Evolutionary conservation across 2,329 filamentous ascomycete genomes (phyloP).

Genomic region (Ophiostoma populinum): DNA sequence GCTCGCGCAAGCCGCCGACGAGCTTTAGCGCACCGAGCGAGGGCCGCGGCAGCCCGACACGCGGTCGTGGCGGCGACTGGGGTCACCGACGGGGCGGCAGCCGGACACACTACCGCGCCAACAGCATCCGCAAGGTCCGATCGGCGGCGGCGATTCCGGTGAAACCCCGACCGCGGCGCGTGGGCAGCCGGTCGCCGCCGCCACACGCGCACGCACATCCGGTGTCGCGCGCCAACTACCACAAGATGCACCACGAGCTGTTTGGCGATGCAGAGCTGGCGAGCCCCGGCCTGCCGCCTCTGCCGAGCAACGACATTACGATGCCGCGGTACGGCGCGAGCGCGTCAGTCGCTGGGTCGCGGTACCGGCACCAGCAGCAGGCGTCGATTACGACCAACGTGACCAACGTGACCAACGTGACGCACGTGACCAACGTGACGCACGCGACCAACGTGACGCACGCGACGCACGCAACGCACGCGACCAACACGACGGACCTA

Average conservation of each 20-base stretch:
- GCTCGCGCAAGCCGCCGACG: constrained; percentile 57
- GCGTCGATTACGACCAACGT: constrained; percentile 41
- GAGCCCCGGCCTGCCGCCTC: constrained; percentile 53
- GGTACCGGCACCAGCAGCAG: constrained; percentile 36
- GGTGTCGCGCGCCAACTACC: too few species aligned
- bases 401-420: constrained; percentile 26
- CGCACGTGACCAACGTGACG: constrained; percentile 36
- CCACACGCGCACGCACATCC: constrained; percentile 27
- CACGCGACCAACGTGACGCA: too few species aligned
- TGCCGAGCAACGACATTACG: constrained; percentile 57
- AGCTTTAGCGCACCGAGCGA: constrained; percentile 51
- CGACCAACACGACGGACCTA: too few species aligned
- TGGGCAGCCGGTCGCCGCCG: constrained; percentile 42
- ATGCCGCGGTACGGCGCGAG: constrained; percentile 28
- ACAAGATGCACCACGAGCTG: too few species aligned
- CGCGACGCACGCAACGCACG: too few species aligned
- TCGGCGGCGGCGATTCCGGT: constrained; percentile 60
- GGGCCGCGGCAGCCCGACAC: constrained; percentile 60
- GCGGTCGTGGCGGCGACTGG: constrained; percentile 24
- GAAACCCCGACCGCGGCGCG: constrained; percentile 23
- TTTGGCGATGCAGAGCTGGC: constrained; percentile 45
- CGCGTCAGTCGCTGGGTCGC: constrained; percentile 18
- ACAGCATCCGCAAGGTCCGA: constrained; percentile 64
- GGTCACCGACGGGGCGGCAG: constrained; percentile 35
- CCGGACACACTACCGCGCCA: constrained; percentile 33